phyloP scores from a whole-genome alignment of 768 basidiomycete species.

The Naganishia onofrii region DNA sequence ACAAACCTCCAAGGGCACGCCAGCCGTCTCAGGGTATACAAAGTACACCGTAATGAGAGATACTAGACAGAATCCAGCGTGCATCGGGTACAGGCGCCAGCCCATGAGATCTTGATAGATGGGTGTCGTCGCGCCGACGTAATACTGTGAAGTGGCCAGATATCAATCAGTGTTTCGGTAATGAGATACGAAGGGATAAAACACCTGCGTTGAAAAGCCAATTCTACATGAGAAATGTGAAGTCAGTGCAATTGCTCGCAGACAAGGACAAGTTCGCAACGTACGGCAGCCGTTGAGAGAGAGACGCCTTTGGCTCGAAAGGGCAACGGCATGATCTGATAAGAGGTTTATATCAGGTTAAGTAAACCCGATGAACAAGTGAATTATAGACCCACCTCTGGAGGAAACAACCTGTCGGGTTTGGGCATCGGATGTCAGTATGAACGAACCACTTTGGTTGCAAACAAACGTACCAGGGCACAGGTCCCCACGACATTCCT shows the following conservation, averaged over 20 bases:
- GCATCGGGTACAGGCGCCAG: constrained; percentile 94
- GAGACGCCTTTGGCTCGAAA: constrained; percentile 95
- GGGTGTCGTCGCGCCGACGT: constrained; percentile 85
- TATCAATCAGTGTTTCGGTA: constrained; percentile 40
- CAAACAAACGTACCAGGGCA: constrained; percentile 63
- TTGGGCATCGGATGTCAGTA: constrained; percentile 6
- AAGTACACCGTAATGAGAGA: constrained; percentile 39
- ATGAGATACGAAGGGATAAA: not conserved
- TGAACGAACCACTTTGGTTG: too few relatives aligned
- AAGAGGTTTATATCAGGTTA: not conserved
- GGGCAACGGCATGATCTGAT: constrained; percentile 77
- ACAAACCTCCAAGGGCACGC: constrained; percentile 33
- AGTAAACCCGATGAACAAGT: not conserved
- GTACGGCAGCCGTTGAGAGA: constrained; percentile 76
- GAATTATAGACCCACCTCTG: constrained; percentile 61
- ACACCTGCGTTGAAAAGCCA: constrained; percentile 51
- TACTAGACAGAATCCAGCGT: constrained; percentile 73
- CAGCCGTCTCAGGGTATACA: constrained; percentile 50
- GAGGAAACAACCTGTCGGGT: constrained; percentile 61
- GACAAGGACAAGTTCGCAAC: constrained; percentile 24
- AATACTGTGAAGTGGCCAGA: constrained; percentile 54
- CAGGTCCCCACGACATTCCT: constrained; percentile 78
- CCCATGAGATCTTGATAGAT: constrained; percentile 78
- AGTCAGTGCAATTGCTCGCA: not conserved
- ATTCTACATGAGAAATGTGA: constrained; percentile 52